A percentile compares a stretch with the other conserved stretches of the same genome.
Evolutionary conservation across 495 filamentous ascomycete genomes (phyloP).

Genomic region (Tetracladium setigerum): DNA sequence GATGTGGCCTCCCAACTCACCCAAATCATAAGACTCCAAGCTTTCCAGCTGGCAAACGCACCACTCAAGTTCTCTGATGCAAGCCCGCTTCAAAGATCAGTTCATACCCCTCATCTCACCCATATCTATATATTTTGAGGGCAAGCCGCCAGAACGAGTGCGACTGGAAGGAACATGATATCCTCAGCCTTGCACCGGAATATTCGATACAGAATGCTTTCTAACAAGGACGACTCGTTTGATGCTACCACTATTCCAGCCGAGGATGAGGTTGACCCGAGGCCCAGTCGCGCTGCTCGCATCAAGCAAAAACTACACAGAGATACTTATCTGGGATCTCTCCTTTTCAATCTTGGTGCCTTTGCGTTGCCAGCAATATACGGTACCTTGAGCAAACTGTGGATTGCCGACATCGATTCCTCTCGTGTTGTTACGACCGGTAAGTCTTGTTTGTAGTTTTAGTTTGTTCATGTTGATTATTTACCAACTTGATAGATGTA

Average conservation of each 20-base stretch:
- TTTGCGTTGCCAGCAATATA: constrained; percentile 66
- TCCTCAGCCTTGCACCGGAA: neutral
- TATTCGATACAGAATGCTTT: constrained; percentile 1
- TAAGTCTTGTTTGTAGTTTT: constrained; percentile 26
- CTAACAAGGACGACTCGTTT: neutral
- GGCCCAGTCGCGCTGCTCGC: no score
- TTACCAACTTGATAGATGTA: constrained; percentile 10
- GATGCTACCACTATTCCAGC: neutral
- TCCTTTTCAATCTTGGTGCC: constrained; percentile 55
- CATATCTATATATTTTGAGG: no score
- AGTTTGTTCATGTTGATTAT: neutral
- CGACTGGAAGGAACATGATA: no score
- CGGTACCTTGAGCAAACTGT: constrained; percentile 62
- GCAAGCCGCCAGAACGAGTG: no score
- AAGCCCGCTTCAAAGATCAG: no score
- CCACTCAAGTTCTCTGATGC: no score
- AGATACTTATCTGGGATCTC: constrained; percentile 41
- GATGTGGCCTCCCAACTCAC: no score
- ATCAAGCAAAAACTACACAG: no score
- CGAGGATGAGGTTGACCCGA: neutral
- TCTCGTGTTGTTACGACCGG: constrained; percentile 56
- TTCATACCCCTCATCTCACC: no score
- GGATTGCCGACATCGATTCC: constrained; percentile 64
- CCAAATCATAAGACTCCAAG: no score
- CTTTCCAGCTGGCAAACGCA: no score